These are phyloP conservation scores for Cladosporium sp. DNA, from an alignment of 2,329 filamentous ascomycete genomes.

Conservation along the genomic window DNA sequence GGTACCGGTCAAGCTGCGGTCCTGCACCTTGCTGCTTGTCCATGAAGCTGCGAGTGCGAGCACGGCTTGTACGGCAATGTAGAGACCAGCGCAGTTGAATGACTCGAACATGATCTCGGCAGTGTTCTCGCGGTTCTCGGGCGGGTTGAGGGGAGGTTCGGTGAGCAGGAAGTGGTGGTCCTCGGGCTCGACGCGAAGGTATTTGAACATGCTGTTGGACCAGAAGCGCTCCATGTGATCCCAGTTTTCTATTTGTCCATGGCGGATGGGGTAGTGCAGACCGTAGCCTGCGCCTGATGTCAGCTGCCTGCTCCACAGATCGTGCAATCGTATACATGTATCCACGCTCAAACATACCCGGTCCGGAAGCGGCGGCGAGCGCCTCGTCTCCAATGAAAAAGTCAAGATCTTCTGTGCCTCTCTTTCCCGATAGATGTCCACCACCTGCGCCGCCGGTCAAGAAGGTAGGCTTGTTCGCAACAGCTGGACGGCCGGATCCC, in stretches of 20 bases:
- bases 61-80: constrained; percentile 97
- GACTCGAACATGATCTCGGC: constrained; percentile 99
- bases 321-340: no score
- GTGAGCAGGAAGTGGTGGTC: constrained; percentile 98
- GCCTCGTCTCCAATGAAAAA: constrained; percentile 99
- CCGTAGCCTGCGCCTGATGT: constrained; percentile 66
- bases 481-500: constrained; percentile 81
- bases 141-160: constrained; percentile 96
- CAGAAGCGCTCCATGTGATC: constrained; percentile 99
- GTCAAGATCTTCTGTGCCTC: constrained; percentile 95
- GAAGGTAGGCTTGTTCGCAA: constrained; percentile 93
- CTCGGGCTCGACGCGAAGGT: constrained; percentile 94
- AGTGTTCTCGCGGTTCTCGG: constrained; percentile 97
- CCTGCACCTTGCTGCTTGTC: constrained; percentile 97
- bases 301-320: constrained; percentile 1
- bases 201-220: constrained; percentile 99
- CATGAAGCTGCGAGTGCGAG: constrained; percentile 94
- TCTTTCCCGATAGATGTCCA: constrained; percentile 82
- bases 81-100: constrained; percentile 98
- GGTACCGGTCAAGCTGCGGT: constrained; percentile 91
- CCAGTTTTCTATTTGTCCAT: constrained; percentile 99
- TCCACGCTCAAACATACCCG: constrained; percentile 52
- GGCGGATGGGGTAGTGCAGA: constrained; percentile 93
- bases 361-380: constrained; percentile 74
- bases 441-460: constrained; percentile 84